Conservation (phyloP, 345 rosid species). For the Aurinia saxatilis region DNA sequence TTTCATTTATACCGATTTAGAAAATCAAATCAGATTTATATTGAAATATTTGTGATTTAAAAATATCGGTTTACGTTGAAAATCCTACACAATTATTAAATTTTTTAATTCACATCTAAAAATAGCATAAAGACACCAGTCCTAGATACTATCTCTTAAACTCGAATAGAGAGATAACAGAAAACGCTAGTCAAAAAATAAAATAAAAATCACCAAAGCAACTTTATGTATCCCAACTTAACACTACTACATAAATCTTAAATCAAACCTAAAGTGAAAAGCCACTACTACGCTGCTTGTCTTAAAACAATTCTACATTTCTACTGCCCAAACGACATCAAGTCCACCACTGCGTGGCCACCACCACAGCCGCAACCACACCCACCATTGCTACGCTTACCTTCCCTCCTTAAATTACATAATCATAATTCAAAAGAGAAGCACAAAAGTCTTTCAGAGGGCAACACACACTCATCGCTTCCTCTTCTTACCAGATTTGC, state of each 20-base stretch:
- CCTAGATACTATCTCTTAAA: not conserved
- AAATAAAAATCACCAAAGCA: conserved; percentile 2
- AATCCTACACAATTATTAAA: not conserved
- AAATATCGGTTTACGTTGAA: not conserved
- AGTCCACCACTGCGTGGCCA: conserved; percentile 8
- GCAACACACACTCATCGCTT: conserved; percentile 37
- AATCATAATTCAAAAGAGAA: not conserved
- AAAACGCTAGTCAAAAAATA: not conserved
- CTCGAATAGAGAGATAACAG: not conserved
- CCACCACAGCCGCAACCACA: not conserved
- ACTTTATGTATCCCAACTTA: conserved; percentile 8
- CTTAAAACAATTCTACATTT: conserved; percentile 23
- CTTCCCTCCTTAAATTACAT: conserved; percentile 17
- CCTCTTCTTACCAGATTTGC: conserved; percentile 55
- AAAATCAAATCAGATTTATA: no score
- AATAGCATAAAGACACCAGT: not conserved
- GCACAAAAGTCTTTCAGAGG: not conserved
- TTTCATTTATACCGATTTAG: no score
- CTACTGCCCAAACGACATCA: conserved; percentile 10
- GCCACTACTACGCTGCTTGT: conserved; percentile 12
- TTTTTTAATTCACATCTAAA: no score
- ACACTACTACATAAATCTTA: conserved; percentile 13
- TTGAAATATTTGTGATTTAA: no score
- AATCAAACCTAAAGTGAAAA: conserved; percentile 13
- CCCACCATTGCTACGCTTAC: not conserved